These are phyloP conservation scores for Schoenoplectus triqueter DNA, from an alignment of 202 grass and related monocot genomes.

Conservation along the genomic window DNA sequence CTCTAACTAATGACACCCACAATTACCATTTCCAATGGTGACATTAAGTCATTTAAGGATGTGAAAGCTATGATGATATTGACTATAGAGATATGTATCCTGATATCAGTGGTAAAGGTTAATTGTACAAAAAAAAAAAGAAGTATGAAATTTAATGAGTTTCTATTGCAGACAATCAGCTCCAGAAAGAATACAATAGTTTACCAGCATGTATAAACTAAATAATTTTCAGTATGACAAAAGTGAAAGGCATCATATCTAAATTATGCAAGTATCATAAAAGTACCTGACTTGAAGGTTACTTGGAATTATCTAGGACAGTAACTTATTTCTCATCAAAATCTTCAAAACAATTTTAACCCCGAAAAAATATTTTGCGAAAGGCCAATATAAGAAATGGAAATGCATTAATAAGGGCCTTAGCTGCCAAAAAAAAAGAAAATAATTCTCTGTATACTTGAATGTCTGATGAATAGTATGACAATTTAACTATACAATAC, in stretches of 20 bases:
- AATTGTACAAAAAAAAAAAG: neutral
- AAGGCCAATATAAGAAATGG: neutral
- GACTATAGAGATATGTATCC: neutral
- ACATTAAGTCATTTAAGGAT: constrained; percentile 9
- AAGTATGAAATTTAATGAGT: neutral
- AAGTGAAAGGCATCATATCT: constrained; percentile 5
- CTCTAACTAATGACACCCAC: neutral
- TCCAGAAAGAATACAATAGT: constrained; percentile 7
- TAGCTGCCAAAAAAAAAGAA: neutral
- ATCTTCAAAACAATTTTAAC: neutral
- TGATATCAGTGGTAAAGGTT: neutral
- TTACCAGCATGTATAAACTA: neutral
- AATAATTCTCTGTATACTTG: neutral
- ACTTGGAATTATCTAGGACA: neutral
- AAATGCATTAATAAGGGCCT: neutral
- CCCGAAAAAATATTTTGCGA: neutral
- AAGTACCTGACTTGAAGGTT: neutral
- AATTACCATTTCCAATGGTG: neutral
- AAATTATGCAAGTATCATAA: constrained; percentile 16
- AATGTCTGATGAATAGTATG: neutral
- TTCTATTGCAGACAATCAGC: neutral
- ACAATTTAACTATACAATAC: neutral
- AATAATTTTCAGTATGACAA: neutral
- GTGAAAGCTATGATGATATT: neutral
- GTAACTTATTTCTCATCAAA: neutral